These are phyloP conservation scores for Crithidia acanthocephali DNA, from an alignment of 208 protist genomes.

Conservation along the genomic window DNA sequence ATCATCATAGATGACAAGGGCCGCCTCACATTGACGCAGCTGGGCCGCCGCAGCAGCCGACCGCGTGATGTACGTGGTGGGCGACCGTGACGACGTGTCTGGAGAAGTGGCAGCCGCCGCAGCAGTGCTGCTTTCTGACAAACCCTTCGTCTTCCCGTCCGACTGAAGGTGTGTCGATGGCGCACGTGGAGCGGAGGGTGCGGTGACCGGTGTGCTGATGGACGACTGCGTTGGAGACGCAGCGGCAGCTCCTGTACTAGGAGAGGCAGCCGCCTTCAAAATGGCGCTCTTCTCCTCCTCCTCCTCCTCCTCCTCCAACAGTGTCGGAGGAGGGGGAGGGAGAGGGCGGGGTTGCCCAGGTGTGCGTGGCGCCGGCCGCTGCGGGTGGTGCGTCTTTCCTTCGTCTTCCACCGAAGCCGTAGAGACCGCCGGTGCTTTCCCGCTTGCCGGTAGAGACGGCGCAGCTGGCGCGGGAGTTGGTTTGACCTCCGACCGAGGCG, in stretches of 20 bases:
- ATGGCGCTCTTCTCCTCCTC: too few relatives aligned
- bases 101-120: background rate
- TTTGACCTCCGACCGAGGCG: background rate
- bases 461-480: background rate
- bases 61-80: background rate
- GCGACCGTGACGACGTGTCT: constrained; percentile 2
- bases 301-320: constrained; percentile 1
- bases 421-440: too few relatives aligned
- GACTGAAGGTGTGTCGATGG: too few relatives aligned
- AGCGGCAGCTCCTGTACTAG: too few relatives aligned
- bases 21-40: constrained; percentile 26
- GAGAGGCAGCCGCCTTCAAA: too few relatives aligned
- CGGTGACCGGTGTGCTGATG: too few relatives aligned
- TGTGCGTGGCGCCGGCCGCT: background rate
- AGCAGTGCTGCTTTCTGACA: too few relatives aligned
- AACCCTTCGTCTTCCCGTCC: too few relatives aligned
- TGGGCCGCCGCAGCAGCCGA: constrained; percentile 5
- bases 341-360: background rate
- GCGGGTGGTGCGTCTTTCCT: background rate
- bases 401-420: background rate
- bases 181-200: too few relatives aligned
- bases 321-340: background rate
- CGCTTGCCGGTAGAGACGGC: too few relatives aligned
- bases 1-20: constrained; percentile 32
- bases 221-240: too few relatives aligned